These are phyloP conservation scores for Austroboletus niveus DNA, from an alignment of 1,284 basidiomycete genomes.

Conservation along the genomic window DNA sequence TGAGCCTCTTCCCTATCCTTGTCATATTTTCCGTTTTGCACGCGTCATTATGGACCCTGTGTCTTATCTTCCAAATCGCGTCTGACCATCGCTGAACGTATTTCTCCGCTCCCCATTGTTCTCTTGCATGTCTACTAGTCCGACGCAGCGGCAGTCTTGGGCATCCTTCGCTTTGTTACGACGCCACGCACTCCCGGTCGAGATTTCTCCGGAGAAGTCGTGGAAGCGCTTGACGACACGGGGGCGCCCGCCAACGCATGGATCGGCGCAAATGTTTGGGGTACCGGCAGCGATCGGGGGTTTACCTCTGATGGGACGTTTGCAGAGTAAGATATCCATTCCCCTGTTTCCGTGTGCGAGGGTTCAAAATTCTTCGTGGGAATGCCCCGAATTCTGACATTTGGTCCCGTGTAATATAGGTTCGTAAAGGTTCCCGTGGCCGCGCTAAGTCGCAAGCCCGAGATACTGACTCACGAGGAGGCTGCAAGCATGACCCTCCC, in stretches of 20 bases:
- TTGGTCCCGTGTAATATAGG: slow-evolving; percentile 7
- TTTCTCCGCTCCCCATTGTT: background rate
- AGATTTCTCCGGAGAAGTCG: slow-evolving; percentile 35
- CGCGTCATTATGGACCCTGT: background rate
- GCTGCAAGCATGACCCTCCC: slow-evolving; percentile 35
- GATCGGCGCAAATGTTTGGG: slow-evolving; percentile 34
- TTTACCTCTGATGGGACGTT: slow-evolving; percentile 34
- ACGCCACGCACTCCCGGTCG: slow-evolving; percentile 29
- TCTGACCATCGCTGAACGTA: no score
- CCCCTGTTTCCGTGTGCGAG: no score
- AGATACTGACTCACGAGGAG: slow-evolving; percentile 20
- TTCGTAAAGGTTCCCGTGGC: slow-evolving; percentile 30
- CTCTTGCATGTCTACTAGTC: slow-evolving; percentile 15
- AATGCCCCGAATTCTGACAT: background rate
- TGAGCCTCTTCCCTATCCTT: slow-evolving; percentile 13
- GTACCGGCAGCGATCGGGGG: slow-evolving; percentile 33
- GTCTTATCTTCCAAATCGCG: no score
- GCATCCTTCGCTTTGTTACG: slow-evolving; percentile 33
- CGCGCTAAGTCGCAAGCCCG: slow-evolving; percentile 31
- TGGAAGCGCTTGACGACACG: slow-evolving; percentile 28
- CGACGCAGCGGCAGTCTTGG: slow-evolving; percentile 29
- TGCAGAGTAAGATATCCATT: slow-evolving; percentile 28
- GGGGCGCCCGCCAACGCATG: slow-evolving; percentile 20
- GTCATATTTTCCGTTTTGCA: background rate
- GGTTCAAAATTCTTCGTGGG: background rate